Base-by-base conservation (phyloP, 192 early-diverging fungal species). In the Thamnidium elegans region DNA sequence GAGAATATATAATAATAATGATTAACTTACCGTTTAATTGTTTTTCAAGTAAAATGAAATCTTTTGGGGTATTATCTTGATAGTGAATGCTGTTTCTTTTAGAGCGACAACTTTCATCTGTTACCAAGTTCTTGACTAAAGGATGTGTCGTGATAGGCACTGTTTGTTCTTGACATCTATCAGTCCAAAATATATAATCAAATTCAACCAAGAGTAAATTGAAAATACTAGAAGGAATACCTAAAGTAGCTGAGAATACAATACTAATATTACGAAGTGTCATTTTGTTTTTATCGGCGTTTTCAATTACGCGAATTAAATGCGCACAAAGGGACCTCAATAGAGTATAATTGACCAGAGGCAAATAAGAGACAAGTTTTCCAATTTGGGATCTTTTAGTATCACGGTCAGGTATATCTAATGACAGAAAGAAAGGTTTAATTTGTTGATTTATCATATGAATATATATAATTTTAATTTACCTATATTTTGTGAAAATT, bases 251-350 rank as follows among this genome's bases (percentile, higher is more conserved):
- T 31, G 93, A 89, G 67, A 98, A 98, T 8, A 99, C 95, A 62
- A 98, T 99, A 31, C 92, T 92, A 47, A 99, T 85, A 79, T 98
- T 98, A 15, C 91, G 86, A 51, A 95, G 77, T 7, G 90, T 98
- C 97, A 99, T 99, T 73, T 90, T 92, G 82, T 99, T 99, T 17
- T 85, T 76, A n/a, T 85, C 87, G 2, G 87, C 79, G 53, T 87
- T 84, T 65, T 92, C 90, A 10, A 98, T 94, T 55, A 99, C 84
- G 50, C 90, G 80, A 53, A 96, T 86, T 45, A 99, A 80, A 65
- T 99, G 97, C 0, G 89, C 94, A 3, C 90, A 90, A 46, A 99
- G 73, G 0, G 90, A 86, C 43, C 90, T 84, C 20, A 99, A 74
- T 26, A 96, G 79, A 9, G 90, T 92, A 73, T 96, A 98, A 83